Evolutionary conservation across 2,329 filamentous ascomycete genomes (phyloP).

Genomic region (Calonectria montana): DNA sequence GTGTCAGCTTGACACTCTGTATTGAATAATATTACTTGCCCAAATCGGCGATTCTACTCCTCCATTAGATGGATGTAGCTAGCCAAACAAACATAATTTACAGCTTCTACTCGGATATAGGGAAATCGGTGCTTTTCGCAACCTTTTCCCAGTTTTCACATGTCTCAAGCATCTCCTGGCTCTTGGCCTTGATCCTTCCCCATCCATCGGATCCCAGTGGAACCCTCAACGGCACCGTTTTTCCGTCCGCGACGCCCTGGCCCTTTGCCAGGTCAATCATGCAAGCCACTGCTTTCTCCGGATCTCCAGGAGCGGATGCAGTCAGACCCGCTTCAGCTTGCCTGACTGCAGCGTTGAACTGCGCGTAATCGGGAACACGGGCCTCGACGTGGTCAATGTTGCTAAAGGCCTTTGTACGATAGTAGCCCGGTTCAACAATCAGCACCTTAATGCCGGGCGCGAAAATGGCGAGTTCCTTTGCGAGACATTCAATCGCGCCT

Average conservation of each 20-base stretch:
- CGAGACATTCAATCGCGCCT: conserved; percentile 41
- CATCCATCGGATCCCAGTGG: conserved; percentile 66
- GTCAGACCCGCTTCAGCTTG: conserved; percentile 32
- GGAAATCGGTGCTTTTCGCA: conserved; percentile 58
- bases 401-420: conserved; percentile 53
- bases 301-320: conserved; percentile 60
- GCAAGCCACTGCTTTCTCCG: conserved; percentile 58
- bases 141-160: conserved; percentile 62
- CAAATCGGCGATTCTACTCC: neutral
- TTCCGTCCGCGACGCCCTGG: conserved; percentile 49
- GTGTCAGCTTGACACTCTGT: neutral
- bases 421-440: conserved; percentile 53
- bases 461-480: conserved; percentile 39
- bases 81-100: neutral
- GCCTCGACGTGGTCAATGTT: conserved; percentile 46
- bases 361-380: conserved; percentile 40
- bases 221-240: conserved; percentile 57
- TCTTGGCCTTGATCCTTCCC: conserved; percentile 58
- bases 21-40: neutral
- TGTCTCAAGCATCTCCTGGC: conserved; percentile 60
- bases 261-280: conserved; percentile 67
- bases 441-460: conserved; percentile 47
- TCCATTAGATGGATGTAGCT: neutral
- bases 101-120: neutral
- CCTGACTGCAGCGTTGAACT: conserved; percentile 44